These are phyloP conservation scores for Chrysochromulina tobinii DNA, from an alignment of 78 protist species.

Conservation along the genomic window DNA sequence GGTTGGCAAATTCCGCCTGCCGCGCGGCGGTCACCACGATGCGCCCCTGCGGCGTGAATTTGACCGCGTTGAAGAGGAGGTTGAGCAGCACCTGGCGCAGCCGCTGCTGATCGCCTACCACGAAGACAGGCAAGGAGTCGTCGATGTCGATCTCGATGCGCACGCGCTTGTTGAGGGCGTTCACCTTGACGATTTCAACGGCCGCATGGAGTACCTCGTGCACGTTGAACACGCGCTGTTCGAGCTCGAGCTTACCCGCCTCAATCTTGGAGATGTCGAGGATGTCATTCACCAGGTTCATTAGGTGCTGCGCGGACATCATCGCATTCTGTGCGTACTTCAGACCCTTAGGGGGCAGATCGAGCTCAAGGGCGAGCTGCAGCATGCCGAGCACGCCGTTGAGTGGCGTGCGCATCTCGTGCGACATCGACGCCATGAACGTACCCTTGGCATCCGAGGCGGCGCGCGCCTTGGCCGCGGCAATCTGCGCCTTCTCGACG, in stretches of 20 bases:
- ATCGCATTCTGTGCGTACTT: background rate
- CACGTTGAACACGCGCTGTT: background rate
- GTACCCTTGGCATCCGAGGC: background rate
- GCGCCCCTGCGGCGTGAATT: background rate
- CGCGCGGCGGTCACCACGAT: background rate
- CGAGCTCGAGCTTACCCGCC: background rate
- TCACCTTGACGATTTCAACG: background rate
- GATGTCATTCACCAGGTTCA: background rate
- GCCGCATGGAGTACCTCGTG: background rate
- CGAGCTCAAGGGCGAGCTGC: background rate
- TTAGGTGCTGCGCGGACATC: background rate
- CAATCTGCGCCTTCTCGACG: no score
- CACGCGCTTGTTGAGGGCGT: no score
- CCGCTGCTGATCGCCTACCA: no score
- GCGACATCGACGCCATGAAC: background rate
- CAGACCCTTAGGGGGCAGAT: background rate
- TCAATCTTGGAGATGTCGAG: background rate
- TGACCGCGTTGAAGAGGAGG: background rate
- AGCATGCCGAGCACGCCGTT: conserved; percentile 10
- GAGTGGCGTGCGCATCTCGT: conserved; percentile 22
- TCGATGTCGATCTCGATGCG: no score
- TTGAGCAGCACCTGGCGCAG: background rate
- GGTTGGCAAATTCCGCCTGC: no score
- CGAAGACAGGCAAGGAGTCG: no score
- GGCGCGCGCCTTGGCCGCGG: no score